Evolutionary conservation across 2,329 filamentous ascomycete species (phyloP).

Genomic region (Rhexocercosporidium sp.): DNA sequence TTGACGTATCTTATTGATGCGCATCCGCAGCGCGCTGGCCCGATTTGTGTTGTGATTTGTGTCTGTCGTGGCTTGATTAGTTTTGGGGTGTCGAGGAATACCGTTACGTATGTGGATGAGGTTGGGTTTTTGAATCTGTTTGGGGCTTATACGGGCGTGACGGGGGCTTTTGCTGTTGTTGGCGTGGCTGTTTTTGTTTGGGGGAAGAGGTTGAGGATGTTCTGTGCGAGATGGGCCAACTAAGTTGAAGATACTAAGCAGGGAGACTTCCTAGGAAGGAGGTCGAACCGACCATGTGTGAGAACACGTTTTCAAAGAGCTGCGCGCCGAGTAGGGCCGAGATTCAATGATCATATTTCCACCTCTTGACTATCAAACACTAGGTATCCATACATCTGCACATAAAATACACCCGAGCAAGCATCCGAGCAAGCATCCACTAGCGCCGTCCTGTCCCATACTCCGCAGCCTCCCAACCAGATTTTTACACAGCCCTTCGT

Average conservation of each 20-base stretch:
- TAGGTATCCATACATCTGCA: slow-evolving; percentile 11
- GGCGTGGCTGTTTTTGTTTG: not conserved
- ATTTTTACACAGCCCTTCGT: not conserved
- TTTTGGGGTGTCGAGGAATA: not conserved
- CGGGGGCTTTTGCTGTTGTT: not conserved
- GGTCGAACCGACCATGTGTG: not conserved
- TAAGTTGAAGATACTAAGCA: not conserved
- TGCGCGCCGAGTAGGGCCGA: not conserved
- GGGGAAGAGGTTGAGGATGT: not conserved
- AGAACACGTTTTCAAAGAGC: not conserved
- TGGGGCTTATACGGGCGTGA: not conserved
- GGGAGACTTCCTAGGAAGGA: not conserved
- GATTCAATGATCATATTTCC: not conserved
- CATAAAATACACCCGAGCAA: slow-evolving; percentile 1
- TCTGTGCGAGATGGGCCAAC: not conserved
- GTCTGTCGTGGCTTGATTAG: not conserved
- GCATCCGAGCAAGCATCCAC: not conserved
- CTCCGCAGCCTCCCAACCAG: not conserved
- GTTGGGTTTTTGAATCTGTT: not conserved
- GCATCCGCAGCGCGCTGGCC: not conserved
- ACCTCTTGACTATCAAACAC: slow-evolving; percentile 3
- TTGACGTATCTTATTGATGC: not conserved
- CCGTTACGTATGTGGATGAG: not conserved
- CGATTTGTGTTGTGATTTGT: not conserved
- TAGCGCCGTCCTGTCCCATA: not conserved